These are phyloP conservation scores for Diacronema lutheri DNA, from an alignment of 78 protist species.

Conservation along the genomic window DNA sequence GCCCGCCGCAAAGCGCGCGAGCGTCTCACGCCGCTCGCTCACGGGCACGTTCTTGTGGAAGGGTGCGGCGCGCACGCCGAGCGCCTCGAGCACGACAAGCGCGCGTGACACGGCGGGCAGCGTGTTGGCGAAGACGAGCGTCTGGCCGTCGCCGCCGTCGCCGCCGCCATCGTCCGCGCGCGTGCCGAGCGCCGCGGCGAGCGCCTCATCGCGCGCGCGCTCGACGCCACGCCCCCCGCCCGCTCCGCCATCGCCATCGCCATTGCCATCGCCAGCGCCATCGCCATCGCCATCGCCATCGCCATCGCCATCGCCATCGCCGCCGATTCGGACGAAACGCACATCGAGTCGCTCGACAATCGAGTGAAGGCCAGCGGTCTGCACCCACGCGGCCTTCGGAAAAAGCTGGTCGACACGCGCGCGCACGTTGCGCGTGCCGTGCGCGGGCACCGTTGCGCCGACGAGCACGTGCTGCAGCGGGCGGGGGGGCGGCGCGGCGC, in stretches of 20 bases:
- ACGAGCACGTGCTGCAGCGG: not conserved
- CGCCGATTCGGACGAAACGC: not conserved
- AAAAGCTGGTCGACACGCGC: not conserved
- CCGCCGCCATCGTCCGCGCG: too few species aligned
- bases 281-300: too few species aligned
- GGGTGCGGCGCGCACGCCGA: not conserved
- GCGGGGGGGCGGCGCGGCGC: too few species aligned
- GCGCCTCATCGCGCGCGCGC: too few species aligned
- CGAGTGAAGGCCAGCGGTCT: not conserved
- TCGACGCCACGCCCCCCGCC: too few species aligned
- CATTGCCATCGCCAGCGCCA: too few species aligned
- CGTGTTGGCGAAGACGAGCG: too few species aligned
- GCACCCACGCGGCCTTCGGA: not conserved
- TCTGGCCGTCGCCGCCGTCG: too few species aligned
- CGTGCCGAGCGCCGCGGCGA: too few species aligned
- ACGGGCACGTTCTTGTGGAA: not conserved
- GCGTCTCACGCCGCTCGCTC: not conserved
- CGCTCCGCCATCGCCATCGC: too few species aligned
- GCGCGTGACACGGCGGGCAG: too few species aligned
- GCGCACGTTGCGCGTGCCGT: not conserved
- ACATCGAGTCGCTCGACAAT: not conserved
- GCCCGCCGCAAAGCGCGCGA: not conserved
- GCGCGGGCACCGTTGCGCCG: constrained; percentile 14
- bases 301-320: too few species aligned
- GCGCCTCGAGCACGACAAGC: not conserved